Evolutionary conservation across 345 rosid genomes (phyloP).

Genomic region (Kernera saxatilis): DNA sequence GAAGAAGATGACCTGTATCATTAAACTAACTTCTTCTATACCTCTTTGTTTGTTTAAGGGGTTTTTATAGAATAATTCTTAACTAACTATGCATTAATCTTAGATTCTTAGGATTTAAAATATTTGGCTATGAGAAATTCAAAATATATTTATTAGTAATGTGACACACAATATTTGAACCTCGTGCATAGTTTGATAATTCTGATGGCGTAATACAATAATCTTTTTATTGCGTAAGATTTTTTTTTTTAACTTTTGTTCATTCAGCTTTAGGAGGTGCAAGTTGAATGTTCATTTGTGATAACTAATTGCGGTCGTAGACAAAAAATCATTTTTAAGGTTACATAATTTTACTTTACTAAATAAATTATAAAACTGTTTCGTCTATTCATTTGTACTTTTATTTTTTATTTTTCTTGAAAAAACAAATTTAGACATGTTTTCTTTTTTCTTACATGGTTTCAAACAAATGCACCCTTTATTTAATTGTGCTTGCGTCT

Average conservation of each 20-base stretch:
- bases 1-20: constrained; percentile 25
- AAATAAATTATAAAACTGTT: too few relatives aligned
- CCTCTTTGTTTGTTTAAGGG: neutral
- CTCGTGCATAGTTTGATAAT: neutral
- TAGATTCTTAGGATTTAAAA: constrained; percentile 8
- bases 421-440: neutral
- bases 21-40: constrained; percentile 2
- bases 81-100: neutral
- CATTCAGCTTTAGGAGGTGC: neutral
- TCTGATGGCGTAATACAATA: neutral
- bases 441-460: neutral
- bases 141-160: neutral
- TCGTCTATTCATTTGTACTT: too few relatives aligned
- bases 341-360: too few relatives aligned
- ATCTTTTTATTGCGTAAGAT: neutral
- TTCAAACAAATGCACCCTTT: neutral
- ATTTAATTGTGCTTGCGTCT: constrained; percentile 2
- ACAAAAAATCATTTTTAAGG: neutral
- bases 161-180: neutral
- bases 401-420: too few relatives aligned
- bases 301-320: neutral
- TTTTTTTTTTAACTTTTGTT: neutral
- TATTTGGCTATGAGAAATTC: neutral
- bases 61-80: neutral
- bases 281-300: neutral